Evolutionary conservation across 2,329 filamentous ascomycete genomes (phyloP).

Genomic region (Cercospora janseana): DNA sequence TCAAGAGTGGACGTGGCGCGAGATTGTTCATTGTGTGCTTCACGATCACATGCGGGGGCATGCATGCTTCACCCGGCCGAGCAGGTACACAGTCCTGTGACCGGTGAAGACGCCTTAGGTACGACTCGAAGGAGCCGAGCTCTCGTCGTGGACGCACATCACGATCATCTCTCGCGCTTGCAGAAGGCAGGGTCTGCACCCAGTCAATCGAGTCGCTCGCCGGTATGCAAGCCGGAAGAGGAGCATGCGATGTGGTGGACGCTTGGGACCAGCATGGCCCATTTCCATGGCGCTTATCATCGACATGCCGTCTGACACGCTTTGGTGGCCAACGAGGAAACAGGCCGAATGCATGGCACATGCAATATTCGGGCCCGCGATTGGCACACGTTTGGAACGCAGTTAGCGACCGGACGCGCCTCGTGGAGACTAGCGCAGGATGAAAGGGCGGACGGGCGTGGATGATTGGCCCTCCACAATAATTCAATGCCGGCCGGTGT

Average conservation of each 20-base stretch:
- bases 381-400: constrained; percentile 3
- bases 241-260: too few species aligned
- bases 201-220: too few species aligned
- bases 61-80: neutral
- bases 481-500: neutral
- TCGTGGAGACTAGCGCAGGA: constrained; percentile 4
- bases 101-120: neutral
- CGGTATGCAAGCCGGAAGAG: too few species aligned
- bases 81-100: neutral
- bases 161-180: too few species aligned
- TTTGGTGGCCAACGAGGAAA: neutral
- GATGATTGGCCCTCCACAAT: neutral
- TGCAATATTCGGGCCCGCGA: neutral
- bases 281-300: neutral
- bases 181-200: too few species aligned
- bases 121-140: too few species aligned
- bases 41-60: neutral
- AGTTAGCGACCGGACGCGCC: too few species aligned
- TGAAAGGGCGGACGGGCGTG: neutral
- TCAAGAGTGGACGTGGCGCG: too few species aligned
- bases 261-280: too few species aligned
- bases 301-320: neutral
- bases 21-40: too few species aligned
- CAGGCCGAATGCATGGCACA: neutral
- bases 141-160: too few species aligned